A percentile compares a stretch with the other conserved stretches of the same genome.
phyloP scores from a whole-genome alignment of 331 rosid species.

The Telfairia occidentalis region DNA sequence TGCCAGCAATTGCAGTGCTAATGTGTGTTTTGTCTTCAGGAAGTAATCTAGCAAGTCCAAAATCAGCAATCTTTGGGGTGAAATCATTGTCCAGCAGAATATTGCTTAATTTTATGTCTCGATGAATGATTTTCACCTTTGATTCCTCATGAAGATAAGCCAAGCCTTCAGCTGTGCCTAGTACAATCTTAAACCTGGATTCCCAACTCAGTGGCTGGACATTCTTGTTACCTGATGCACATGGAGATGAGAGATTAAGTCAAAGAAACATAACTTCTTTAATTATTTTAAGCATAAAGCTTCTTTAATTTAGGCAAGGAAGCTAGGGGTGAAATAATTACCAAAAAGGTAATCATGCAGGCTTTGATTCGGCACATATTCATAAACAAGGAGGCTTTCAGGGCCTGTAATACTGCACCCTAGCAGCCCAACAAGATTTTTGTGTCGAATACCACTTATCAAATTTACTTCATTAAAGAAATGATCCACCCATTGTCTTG shows the following conservation, averaged over 20 bases:
- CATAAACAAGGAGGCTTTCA: constrained; percentile 55
- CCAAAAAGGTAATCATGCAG: constrained; percentile 51
- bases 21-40: constrained; percentile 66
- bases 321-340: constrained; percentile 16
- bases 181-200: constrained; percentile 36
- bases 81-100: constrained; percentile 41
- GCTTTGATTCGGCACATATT: constrained; percentile 50
- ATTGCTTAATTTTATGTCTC: constrained; percentile 59
- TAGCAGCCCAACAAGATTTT: constrained; percentile 44
- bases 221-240: constrained; percentile 27
- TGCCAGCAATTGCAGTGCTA: constrained; percentile 49
- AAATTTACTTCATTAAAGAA: constrained; percentile 76
- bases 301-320: background rate
- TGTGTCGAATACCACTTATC: constrained; percentile 58
- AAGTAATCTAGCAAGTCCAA: constrained; percentile 65
- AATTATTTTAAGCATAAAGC: background rate
- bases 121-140: constrained; percentile 53
- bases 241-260: background rate
- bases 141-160: constrained; percentile 69
- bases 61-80: constrained; percentile 66
- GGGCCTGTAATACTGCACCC: constrained; percentile 86
- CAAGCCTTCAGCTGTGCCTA: constrained; percentile 79
- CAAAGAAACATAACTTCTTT: background rate
- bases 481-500: constrained; percentile 71
- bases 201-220: constrained; percentile 43